Conservation (phyloP, 192 early-diverging fungal species). For the Diversispora eburnea region DNA sequence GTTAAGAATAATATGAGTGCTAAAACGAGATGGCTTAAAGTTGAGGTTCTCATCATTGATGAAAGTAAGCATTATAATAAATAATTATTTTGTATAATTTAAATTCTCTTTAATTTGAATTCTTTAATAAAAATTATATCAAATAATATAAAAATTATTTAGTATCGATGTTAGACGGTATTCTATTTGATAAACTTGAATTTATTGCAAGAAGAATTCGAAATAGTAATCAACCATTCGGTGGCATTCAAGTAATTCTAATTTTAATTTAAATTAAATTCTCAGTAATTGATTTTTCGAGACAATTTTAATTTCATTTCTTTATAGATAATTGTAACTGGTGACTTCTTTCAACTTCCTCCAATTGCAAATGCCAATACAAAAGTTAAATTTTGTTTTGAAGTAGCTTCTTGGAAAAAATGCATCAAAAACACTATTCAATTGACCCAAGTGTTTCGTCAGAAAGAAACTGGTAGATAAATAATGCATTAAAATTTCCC, state of each 20-base stretch:
- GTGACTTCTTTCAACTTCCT: conserved; percentile 82
- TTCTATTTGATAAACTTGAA: conserved; percentile 71
- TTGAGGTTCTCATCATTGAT: conserved; percentile 70
- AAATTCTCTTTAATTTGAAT: neutral
- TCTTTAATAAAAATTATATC: neutral
- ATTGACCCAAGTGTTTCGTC: conserved; percentile 79
- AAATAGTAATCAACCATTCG: conserved; percentile 52
- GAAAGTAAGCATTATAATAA: conserved; percentile 45
- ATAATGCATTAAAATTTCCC: no score
- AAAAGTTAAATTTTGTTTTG: conserved; percentile 59
- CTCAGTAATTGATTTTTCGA: no score
- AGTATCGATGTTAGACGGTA: conserved; percentile 76
- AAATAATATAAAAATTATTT: neutral
- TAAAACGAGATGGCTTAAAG: conserved; percentile 54
- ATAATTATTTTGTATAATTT: no score
- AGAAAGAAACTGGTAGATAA: conserved; percentile 62
- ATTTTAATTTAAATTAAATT: no score
- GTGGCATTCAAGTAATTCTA: conserved; percentile 63
- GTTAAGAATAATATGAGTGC: conserved; percentile 34
- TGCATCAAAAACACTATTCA: conserved; percentile 55
- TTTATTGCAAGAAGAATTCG: conserved; percentile 53
- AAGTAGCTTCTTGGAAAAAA: conserved; percentile 53
- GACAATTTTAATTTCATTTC: neutral
- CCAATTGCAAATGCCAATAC: conserved; percentile 51
- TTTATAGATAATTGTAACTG: conserved; percentile 47